Base-by-base conservation (phyloP, 177 flowering plant genomes). In the Vitis hybrid region DNA sequence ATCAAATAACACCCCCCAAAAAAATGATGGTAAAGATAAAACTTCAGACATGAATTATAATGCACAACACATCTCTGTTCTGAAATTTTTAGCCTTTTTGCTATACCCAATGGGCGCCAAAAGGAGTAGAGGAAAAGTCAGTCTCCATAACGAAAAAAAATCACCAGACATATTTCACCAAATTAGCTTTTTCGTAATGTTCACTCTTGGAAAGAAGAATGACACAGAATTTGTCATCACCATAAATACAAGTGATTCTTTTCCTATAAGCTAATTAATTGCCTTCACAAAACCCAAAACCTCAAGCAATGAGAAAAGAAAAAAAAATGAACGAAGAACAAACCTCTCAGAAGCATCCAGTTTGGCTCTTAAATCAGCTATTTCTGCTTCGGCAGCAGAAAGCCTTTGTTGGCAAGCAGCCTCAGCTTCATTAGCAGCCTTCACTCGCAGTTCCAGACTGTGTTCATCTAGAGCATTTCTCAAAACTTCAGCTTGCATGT, bases 401-500 rank as follows among this genome's bases (percentile, higher is more conserved):
- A 96, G 97, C 77, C 99, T 86, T 71, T 82, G 86, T 62, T 87
- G 92, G 80, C 92, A 93, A 72, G 97, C 97, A 72, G 86, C 85
- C 80, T 91, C 97, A 70, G 97, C 89, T 85, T 96, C 99, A 81
- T 85, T 84, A 52, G 99, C 99, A 70, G 99, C 97, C 80, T 84
- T 93, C 21, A 96, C 93, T 69, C 98, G 85, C 79, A 96, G 83
- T 70, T 95, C 98, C 49, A 95, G 77, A 73, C 90, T 75, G 79
- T 95, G 97, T 72, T 95, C 99, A 60, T 87, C 91, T 48, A 95
- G 70, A 66, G 91, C 94, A 79, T 76, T 82, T 75, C 52, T 86
- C 77, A 93, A 72, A 57, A 81, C 77, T 74, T 87, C 90, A 75
- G 90, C 92, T 77, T 93, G 99, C 15, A 78, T 45, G 60, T 31